Conservation (phyloP, 805 yeast species). For the Kluyveromyces siamensis region DNA sequence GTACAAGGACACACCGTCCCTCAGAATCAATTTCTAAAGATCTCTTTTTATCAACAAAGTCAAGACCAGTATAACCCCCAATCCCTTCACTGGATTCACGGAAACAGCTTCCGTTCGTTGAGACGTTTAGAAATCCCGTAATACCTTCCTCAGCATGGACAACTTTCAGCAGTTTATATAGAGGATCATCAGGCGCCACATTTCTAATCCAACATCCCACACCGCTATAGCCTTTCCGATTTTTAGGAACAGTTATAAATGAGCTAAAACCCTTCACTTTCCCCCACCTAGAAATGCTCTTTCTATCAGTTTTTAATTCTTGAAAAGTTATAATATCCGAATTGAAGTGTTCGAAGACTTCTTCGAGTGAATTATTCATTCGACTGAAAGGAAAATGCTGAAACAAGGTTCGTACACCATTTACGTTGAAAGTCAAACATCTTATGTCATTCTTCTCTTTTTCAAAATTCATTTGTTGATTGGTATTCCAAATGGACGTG, state of each 20-base stretch:
- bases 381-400: conserved; percentile 81
- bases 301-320: conserved; percentile 61
- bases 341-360: conserved; percentile 42
- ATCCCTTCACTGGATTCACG: conserved; percentile 32
- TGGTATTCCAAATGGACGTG: too few species aligned
- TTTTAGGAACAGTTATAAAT: conserved; percentile 58
- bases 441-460: conserved; percentile 26
- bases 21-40: conserved; percentile 56
- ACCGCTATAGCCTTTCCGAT: conserved; percentile 82
- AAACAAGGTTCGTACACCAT: conserved; percentile 71
- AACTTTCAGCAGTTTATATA: conserved; percentile 38
- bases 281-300: conserved; percentile 40
- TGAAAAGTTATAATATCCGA: conserved; percentile 83
- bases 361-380: conserved; percentile 22
- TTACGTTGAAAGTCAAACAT: conserved; percentile 71
- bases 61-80: conserved; percentile 58
- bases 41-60: conserved; percentile 29
- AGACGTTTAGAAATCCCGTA: conserved; percentile 47
- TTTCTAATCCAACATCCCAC: conserved; percentile 72
- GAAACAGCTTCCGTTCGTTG: conserved; percentile 13
- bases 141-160: conserved; percentile 84
- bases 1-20: conserved; percentile 74
- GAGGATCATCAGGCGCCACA: conserved; percentile 37
- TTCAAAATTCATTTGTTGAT: background rate
- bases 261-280: conserved; percentile 48